Evolutionary conservation across 768 basidiomycete species (phyloP).

Genomic region (Dioszegia aurantiaca): DNA sequence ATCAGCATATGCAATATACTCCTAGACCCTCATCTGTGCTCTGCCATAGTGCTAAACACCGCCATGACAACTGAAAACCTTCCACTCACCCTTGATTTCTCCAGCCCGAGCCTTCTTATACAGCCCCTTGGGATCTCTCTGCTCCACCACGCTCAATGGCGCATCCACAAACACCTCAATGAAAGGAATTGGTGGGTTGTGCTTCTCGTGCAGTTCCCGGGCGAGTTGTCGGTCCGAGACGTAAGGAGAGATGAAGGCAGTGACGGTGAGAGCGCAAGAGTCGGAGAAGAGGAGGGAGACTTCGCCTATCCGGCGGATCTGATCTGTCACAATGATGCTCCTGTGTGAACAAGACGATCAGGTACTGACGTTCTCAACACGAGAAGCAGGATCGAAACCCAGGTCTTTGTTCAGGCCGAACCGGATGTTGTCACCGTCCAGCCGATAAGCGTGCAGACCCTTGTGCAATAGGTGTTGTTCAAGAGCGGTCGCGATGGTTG

Average conservation of each 20-base stretch:
- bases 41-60: too few species aligned
- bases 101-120: slow-evolving; percentile 96
- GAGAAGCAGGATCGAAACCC: slow-evolving; percentile 44
- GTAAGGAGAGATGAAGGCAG: slow-evolving; percentile 99
- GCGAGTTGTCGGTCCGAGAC: slow-evolving; percentile 76
- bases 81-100: slow-evolving; percentile 78
- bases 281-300: slow-evolving; percentile 93
- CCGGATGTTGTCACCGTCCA: slow-evolving; percentile 87
- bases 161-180: slow-evolving; percentile 95
- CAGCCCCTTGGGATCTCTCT: slow-evolving; percentile 92
- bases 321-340: slow-evolving; percentile 53
- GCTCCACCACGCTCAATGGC: slow-evolving; percentile 79
- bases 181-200: slow-evolving; percentile 65
- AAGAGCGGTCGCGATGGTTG: slow-evolving; percentile 92
- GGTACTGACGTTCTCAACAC: slow-evolving; percentile 46
- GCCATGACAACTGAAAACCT: too few species aligned
- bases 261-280: slow-evolving; percentile 76
- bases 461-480: slow-evolving; percentile 91
- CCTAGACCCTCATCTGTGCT: not conserved
- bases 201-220: slow-evolving; percentile 72
- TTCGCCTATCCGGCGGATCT: slow-evolving; percentile 96
- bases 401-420: slow-evolving; percentile 82
- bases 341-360: not conserved
- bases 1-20: not conserved
- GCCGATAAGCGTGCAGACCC: slow-evolving; percentile 78